Percentiles rank a stretch among this genome's conserved stretches.
phyloP scores from a whole-genome alignment of 495 filamentous ascomycete genomes.

The Symbiotaphrina buchneri region DNA sequence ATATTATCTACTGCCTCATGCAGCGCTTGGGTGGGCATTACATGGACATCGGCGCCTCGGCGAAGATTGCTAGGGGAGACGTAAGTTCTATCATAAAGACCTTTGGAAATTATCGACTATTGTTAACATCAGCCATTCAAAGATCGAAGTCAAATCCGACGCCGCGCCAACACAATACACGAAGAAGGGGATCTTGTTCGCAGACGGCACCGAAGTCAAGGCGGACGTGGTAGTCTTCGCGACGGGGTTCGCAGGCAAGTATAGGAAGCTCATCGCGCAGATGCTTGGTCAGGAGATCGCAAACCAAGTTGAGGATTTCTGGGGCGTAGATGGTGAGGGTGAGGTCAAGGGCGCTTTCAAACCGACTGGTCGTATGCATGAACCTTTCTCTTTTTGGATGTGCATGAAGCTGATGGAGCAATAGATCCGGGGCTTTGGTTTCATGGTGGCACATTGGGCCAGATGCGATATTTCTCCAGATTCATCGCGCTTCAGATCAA shows the following conservation, averaged over 20 bases:
- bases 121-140: too few relatives aligned
- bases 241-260: slow-evolving; percentile 15
- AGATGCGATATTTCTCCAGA: too few relatives aligned
- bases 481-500: too few relatives aligned
- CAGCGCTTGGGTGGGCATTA: too few relatives aligned
- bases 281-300: slow-evolving; percentile 14
- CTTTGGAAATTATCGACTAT: too few relatives aligned
- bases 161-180: slow-evolving; percentile 12
- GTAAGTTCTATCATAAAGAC: too few relatives aligned
- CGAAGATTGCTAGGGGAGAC: too few relatives aligned
- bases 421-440: too few relatives aligned
- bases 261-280: slow-evolving; percentile 7
- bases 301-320: slow-evolving; percentile 14
- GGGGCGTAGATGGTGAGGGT: slow-evolving; percentile 16
- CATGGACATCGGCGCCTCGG: too few relatives aligned
- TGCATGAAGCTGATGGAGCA: too few relatives aligned
- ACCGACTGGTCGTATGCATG: slow-evolving; percentile 11
- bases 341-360: slow-evolving; percentile 17
- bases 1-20: too few relatives aligned
- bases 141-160: slow-evolving; percentile 14
- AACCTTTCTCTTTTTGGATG: slow-evolving; percentile 1
- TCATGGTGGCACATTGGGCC: too few relatives aligned
- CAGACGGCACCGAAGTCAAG: slow-evolving; percentile 13
- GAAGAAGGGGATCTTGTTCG: slow-evolving; percentile 12
- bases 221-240: slow-evolving; percentile 18